These are phyloP conservation scores for Aspergillus caelatus DNA, from an alignment of 2,329 filamentous ascomycete species.

Conservation along the genomic window DNA sequence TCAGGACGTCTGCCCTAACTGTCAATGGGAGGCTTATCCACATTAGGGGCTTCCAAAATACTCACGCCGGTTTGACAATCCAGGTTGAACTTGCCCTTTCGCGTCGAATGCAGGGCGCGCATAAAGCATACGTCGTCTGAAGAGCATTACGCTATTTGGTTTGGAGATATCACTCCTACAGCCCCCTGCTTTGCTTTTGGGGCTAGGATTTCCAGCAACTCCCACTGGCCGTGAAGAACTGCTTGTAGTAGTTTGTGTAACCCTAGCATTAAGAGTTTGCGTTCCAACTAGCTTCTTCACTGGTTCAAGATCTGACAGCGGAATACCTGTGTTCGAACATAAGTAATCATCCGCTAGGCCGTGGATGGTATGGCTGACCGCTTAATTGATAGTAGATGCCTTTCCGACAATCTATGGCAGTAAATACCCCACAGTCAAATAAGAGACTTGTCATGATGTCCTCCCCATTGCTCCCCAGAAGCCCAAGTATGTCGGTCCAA, in stretches of 20 bases:
- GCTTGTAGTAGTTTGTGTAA: background rate
- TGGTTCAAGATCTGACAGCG: constrained; percentile 34
- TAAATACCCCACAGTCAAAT: constrained; percentile 76
- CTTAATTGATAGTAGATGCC: constrained; percentile 78
- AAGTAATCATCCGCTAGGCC: background rate
- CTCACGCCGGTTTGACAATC: constrained; percentile 80
- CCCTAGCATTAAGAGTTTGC: background rate
- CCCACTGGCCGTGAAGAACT: background rate
- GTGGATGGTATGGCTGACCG: constrained; percentile 53
- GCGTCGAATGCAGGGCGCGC: constrained; percentile 72
- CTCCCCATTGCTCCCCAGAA: constrained; percentile 76
- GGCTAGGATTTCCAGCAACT: background rate
- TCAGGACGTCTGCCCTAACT: constrained; percentile 69
- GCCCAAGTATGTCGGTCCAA: constrained; percentile 74
- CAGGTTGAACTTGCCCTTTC: constrained; percentile 69
- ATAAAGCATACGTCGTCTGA: constrained; percentile 85
- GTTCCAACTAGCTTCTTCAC: constrained; percentile 15
- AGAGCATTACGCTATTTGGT: constrained; percentile 68
- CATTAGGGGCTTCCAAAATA: constrained; percentile 13
- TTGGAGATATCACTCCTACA: constrained; percentile 15
- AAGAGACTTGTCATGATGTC: constrained; percentile 77
- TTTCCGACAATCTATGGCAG: constrained; percentile 59
- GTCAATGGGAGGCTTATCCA: constrained; percentile 1
- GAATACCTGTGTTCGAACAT: constrained; percentile 26
- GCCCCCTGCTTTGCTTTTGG: background rate